These are phyloP conservation scores for Hypoxylon lenormandii DNA, from an alignment of 495 filamentous ascomycete genomes.

Conservation along the genomic window DNA sequence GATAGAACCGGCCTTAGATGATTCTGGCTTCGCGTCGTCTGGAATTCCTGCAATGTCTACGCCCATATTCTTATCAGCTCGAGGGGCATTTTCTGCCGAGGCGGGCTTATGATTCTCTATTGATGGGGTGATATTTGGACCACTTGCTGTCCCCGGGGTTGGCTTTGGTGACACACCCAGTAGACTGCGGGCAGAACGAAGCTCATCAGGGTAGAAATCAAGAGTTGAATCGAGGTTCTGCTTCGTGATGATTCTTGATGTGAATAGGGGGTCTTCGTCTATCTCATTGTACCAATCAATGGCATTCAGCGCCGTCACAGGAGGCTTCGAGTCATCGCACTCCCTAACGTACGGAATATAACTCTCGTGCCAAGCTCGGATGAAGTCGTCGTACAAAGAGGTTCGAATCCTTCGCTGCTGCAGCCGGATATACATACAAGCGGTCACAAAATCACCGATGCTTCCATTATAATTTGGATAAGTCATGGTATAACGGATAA, in stretches of 20 bases:
- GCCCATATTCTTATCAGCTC: background rate
- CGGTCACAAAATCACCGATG: slow-evolving; percentile 64
- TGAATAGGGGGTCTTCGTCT: slow-evolving; percentile 56
- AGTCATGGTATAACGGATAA: slow-evolving; percentile 61
- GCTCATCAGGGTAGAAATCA: slow-evolving; percentile 42
- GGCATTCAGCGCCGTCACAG: slow-evolving; percentile 48
- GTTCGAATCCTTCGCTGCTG: slow-evolving; percentile 46
- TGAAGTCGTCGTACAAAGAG: slow-evolving; percentile 75
- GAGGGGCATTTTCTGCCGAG: background rate
- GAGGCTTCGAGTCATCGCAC: slow-evolving; percentile 23
- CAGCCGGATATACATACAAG: slow-evolving; percentile 66
- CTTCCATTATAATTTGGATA: slow-evolving; percentile 71
- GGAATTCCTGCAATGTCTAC: background rate
- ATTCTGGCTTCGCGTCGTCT: background rate
- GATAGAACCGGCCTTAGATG: background rate
- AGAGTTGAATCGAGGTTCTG: slow-evolving; percentile 52
- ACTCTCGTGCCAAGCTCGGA: slow-evolving; percentile 62
- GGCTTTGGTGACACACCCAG: slow-evolving; percentile 14
- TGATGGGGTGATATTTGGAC: slow-evolving; percentile 8
- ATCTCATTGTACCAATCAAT: slow-evolving; percentile 61
- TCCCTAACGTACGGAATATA: slow-evolving; percentile 57
- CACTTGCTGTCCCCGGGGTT: background rate
- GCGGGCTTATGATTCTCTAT: background rate
- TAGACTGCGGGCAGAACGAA: slow-evolving; percentile 14
- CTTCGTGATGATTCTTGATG: slow-evolving; percentile 52